These are phyloP conservation scores for Noccaea caerulescens DNA, from an alignment of 345 rosid species.

Conservation along the genomic window DNA sequence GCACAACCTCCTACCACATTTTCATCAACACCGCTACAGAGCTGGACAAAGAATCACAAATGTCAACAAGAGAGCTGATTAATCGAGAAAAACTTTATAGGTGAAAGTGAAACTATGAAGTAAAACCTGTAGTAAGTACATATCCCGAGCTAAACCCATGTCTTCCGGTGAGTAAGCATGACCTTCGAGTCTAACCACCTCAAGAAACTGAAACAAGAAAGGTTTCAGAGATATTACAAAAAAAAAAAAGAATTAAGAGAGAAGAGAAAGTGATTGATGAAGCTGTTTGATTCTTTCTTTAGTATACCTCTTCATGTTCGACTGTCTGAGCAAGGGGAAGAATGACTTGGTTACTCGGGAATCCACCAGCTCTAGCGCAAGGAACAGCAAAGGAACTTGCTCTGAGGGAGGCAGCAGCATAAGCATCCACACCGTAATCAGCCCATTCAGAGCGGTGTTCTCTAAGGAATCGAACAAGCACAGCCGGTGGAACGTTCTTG, in stretches of 20 bases:
- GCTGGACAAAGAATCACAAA: conserved; percentile 50
- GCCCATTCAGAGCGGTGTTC: conserved; percentile 99
- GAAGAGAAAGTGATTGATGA: neutral
- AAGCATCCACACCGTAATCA: conserved; percentile 86
- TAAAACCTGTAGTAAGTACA: conserved; percentile 87
- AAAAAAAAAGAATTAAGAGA: neutral
- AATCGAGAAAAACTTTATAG: neutral
- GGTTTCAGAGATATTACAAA: neutral
- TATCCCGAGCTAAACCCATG: conserved; percentile 81
- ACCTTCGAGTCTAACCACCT: conserved; percentile 92
- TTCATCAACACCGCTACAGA: conserved; percentile 90
- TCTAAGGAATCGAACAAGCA: conserved; percentile 87
- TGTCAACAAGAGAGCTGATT: conserved; percentile 3
- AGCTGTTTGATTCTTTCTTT: conserved; percentile 3
- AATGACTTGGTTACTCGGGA: conserved; percentile 89
- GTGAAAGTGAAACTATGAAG: neutral
- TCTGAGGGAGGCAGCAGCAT: conserved; percentile 83
- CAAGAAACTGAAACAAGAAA: conserved; percentile 61
- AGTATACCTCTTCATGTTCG: conserved; percentile 86
- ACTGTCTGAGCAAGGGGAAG: conserved; percentile 91
- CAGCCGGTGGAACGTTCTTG: conserved; percentile 89
- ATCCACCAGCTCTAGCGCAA: conserved; percentile 81
- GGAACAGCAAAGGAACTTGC: conserved; percentile 89
- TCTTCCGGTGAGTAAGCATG: conserved; percentile 90
- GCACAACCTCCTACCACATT: conserved; percentile 89